Conservation (phyloP, 2,329 filamentous ascomycete genomes). For the Scedosporium boydii region DNA sequence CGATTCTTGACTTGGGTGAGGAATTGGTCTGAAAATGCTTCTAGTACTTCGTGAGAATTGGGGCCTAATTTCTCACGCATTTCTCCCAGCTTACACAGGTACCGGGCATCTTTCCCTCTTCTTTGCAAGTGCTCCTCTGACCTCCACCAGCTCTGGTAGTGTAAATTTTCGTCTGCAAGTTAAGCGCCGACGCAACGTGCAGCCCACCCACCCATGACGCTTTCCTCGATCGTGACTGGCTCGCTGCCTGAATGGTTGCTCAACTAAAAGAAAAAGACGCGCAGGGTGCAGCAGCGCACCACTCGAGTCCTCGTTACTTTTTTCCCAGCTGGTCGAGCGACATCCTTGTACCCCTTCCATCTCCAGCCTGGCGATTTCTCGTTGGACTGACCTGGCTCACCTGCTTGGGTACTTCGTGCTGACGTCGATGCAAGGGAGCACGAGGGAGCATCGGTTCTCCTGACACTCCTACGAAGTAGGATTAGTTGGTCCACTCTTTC, state of each 20-base stretch:
- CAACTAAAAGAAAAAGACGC: conserved; percentile 2
- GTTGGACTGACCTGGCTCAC: background rate
- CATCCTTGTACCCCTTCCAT: background rate
- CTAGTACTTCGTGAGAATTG: background rate
- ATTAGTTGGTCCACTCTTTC: no score
- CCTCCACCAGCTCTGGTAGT: background rate
- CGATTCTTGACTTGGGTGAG: background rate
- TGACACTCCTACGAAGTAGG: background rate
- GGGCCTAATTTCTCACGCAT: background rate
- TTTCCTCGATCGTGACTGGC: conserved; percentile 4
- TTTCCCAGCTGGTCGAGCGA: background rate
- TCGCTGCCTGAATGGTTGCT: background rate
- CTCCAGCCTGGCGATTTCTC: background rate
- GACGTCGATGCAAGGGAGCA: background rate
- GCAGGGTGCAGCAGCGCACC: conserved; percentile 1
- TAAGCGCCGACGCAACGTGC: conserved; percentile 8
- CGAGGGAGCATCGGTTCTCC: background rate
- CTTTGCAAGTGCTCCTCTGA: no score
- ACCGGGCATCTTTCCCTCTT: background rate
- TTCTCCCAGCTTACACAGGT: background rate
- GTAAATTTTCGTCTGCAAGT: conserved; percentile 4
- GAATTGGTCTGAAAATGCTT: background rate
- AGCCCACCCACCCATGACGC: conserved; percentile 3
- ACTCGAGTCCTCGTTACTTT: background rate
- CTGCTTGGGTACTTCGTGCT: background rate